Evolutionary conservation across 2,329 filamentous ascomycete species (phyloP).

Genomic region (Cryphonectria nitschkei): DNA sequence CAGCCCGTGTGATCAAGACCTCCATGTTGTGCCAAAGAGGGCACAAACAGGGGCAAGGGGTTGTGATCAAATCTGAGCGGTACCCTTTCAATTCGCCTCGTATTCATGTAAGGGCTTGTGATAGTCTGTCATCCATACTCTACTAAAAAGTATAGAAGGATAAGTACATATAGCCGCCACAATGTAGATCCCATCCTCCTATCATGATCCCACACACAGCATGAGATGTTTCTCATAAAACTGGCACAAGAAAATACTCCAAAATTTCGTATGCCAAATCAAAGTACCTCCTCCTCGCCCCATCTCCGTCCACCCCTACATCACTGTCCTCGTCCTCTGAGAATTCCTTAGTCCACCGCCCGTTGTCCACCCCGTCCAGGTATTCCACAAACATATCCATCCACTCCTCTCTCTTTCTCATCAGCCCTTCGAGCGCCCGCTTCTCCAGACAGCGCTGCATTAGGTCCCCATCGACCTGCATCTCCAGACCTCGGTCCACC

Average conservation of each 20-base stretch:
- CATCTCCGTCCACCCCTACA: constrained; percentile 32
- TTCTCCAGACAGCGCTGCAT: constrained; percentile 57
- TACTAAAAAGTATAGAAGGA: not conserved
- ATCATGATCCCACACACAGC: not conserved
- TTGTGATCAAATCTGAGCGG: not conserved
- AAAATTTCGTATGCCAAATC: constrained; percentile 58
- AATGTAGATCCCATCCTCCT: not conserved
- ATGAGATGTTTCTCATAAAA: constrained; percentile 43
- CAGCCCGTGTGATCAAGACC: not conserved
- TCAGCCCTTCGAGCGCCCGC: constrained; percentile 35
- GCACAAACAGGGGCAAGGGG: not conserved
- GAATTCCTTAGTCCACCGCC: constrained; percentile 44
- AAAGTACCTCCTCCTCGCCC: constrained; percentile 44
- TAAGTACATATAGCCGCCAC: not conserved
- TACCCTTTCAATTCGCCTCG: too few relatives aligned
- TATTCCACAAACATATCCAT: constrained; percentile 53
- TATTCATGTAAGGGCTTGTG: not conserved
- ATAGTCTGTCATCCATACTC: not conserved
- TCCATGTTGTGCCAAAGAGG: not conserved
- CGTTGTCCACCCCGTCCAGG: constrained; percentile 54
- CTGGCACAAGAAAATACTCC: constrained; percentile 55
- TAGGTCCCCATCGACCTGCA: constrained; percentile 72
- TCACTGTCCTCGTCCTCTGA: constrained; percentile 33
- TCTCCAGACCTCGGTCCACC: constrained; percentile 47
- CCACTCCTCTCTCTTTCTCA: constrained; percentile 15